Evolutionary conservation across 768 basidiomycete genomes (phyloP).

Genomic region (Boletus rex-veris): DNA sequence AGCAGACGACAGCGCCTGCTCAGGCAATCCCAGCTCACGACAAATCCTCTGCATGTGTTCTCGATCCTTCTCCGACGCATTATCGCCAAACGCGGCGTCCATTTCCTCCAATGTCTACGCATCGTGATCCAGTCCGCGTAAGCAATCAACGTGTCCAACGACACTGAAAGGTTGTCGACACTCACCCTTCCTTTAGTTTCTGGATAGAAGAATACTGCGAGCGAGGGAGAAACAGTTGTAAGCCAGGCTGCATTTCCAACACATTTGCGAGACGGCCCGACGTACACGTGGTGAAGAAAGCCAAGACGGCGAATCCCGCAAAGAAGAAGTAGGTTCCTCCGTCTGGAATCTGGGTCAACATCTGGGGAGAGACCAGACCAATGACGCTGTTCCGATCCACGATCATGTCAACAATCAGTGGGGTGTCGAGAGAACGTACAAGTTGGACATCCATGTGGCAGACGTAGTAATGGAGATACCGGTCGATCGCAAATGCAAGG

Average conservation of each 20-base stretch:
- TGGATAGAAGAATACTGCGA: constrained; percentile 25
- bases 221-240: background rate
- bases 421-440: constrained; percentile 14
- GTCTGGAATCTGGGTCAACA: constrained; percentile 17
- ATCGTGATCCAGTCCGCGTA: background rate
- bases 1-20: constrained; percentile 19
- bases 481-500: constrained; percentile 39
- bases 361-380: constrained; percentile 28
- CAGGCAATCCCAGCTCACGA: constrained; percentile 28
- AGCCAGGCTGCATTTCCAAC: background rate
- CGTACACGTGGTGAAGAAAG: constrained; percentile 31
- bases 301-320: constrained; percentile 25
- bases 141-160: background rate
- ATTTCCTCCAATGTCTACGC: constrained; percentile 34
- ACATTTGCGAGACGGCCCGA: background rate
- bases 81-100: constrained; percentile 32
- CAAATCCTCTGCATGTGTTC: constrained; percentile 28
- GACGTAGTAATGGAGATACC: constrained; percentile 43
- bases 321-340: constrained; percentile 31
- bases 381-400: constrained; percentile 17
- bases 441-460: constrained; percentile 40
- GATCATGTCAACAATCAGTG: background rate
- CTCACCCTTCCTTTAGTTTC: constrained; percentile 34
- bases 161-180: background rate
- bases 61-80: constrained; percentile 24